Percentiles rank a stretch among this genome's conserved stretches.
These are phyloP conservation scores for Epichloe typhina DNA, from an alignment of 2,329 filamentous ascomycete species.

Conservation along the genomic window DNA sequence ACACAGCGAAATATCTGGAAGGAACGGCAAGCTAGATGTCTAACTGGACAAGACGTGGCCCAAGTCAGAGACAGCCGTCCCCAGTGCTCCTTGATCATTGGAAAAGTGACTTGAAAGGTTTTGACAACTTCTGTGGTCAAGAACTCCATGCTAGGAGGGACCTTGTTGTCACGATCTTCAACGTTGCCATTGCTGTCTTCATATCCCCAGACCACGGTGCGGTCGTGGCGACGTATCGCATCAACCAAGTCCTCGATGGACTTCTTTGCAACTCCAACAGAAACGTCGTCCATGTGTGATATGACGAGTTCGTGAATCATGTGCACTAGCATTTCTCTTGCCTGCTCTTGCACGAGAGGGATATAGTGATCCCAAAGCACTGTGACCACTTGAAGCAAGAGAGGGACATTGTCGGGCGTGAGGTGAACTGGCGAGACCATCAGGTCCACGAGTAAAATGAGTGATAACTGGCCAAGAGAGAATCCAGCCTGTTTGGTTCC, in stretches of 20 bases:
- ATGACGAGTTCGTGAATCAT: conserved; percentile 93
- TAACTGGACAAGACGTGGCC: conserved; percentile 92
- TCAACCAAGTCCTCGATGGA: conserved; percentile 83
- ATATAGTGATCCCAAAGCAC: conserved; percentile 98
- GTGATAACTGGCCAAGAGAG: conserved; percentile 80
- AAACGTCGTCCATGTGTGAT: conserved; percentile 57
- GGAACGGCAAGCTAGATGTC: conserved; percentile 88
- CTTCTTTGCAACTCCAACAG: conserved; percentile 47
- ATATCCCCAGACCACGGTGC: conserved; percentile 82
- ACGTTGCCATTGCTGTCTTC: conserved; percentile 78
- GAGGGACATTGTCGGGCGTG: conserved; percentile 63
- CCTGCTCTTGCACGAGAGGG: conserved; percentile 87
- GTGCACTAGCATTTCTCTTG: conserved; percentile 94
- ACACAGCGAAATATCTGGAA: conserved; percentile 97
- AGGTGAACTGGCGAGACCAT: conserved; percentile 88
- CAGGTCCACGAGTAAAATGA: conserved; percentile 88
- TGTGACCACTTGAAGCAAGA: conserved; percentile 79
- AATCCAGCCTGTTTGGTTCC: conserved; percentile 88
- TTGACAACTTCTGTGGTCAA: conserved; percentile 71
- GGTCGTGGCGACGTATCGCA: conserved; percentile 69
- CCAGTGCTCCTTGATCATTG: conserved; percentile 83
- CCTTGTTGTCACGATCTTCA: conserved; percentile 61
- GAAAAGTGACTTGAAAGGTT: conserved; percentile 74
- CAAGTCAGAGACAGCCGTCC: conserved; percentile 79
- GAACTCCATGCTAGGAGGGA: conserved; percentile 76